Evolutionary conservation across 768 basidiomycete genomes (phyloP), one percentile per base, ranked within the genome.

Genomic region (Auriscalpium orientale): DNA sequence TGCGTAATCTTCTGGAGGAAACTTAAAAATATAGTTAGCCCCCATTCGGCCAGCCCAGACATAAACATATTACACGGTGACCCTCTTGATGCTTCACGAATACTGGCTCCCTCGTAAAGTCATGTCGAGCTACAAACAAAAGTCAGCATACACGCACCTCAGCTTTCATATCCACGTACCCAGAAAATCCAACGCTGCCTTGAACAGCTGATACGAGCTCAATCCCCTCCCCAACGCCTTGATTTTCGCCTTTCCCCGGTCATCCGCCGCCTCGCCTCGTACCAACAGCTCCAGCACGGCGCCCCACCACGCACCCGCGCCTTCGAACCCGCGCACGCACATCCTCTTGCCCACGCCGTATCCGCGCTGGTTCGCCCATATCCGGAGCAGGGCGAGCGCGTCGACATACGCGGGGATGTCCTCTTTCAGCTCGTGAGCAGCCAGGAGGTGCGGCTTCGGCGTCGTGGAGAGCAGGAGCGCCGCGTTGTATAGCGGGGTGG

Each of bases 361-460:
- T 0, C 92, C 92, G 44, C 94, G 77, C 62, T 94, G 88, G 50
- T 85, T 83, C 1, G 90, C 91, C 97, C 97, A 99, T 15, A 95
- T 79, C 10, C 91, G 81, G 15, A 98, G 79, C 1, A 98, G 75
- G 0, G 87, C 76, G 9, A 92, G 67, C 0, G 91, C 91, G 51
- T 94, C 86, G 1, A 70, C 68, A 67, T 91, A 93, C 0, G 84
- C 77, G 0, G 87, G 77, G 10, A 72, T 70, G 10, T 72, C 64
- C 22, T 81, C 71, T 11, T 79, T 72, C 44, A 86, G 61, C 1
- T 71, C 61, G 61, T 81, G 73, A 20, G 77, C 66, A 35, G 70
- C 67, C n/a, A 79, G 68, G 16, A 81, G 70, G 53, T 78, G 74
- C 2, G 70, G 74, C 47, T 81, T 77, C 34, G 80, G 74, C 12